phyloP scores from a whole-genome alignment of 345 rosid species.

The Cardamine resedifolia region DNA sequence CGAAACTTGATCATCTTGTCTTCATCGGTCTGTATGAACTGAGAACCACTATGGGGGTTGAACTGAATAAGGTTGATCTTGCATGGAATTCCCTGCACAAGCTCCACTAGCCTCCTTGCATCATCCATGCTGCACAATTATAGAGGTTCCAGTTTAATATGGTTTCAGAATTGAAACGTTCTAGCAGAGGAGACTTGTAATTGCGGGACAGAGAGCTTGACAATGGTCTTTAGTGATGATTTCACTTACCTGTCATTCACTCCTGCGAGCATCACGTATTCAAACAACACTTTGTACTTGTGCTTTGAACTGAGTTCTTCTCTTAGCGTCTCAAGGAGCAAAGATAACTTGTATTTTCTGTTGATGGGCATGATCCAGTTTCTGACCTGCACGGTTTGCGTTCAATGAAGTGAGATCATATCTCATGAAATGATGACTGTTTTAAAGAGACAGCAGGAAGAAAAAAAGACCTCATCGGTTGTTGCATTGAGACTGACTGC shows the following conservation, averaged over 20 bases:
- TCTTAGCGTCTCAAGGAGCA: slow-evolving; percentile 81
- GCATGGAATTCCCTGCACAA: slow-evolving; percentile 92
- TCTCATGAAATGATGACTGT: not conserved
- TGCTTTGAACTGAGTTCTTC: slow-evolving; percentile 61
- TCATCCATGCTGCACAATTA: slow-evolving; percentile 67
- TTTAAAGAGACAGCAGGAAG: slow-evolving; percentile 7
- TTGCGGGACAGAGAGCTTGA: not conserved
- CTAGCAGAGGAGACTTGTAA: not conserved
- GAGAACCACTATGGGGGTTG: slow-evolving; percentile 82
- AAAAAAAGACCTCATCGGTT: slow-evolving; percentile 71
- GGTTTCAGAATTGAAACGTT: slow-evolving; percentile 7
- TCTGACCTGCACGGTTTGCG: slow-evolving; percentile 59
- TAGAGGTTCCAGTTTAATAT: not conserved
- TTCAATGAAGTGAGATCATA: not conserved
- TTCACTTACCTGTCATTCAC: slow-evolving; percentile 77
- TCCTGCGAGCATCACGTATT: slow-evolving; percentile 91
- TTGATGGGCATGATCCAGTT: slow-evolving; percentile 97
- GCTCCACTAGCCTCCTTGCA: slow-evolving; percentile 77
- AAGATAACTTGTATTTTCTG: slow-evolving; percentile 65
- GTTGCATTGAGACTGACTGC: slow-evolving; percentile 98
- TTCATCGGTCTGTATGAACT: slow-evolving; percentile 65
- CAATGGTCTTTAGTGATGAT: not conserved
- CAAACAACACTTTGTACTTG: slow-evolving; percentile 82
- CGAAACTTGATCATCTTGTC: slow-evolving; percentile 82
- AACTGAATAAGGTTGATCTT: slow-evolving; percentile 90